phyloP scores from a whole-genome alignment of 2,329 filamentous ascomycete species.

The Drechmeria coniospora region DNA sequence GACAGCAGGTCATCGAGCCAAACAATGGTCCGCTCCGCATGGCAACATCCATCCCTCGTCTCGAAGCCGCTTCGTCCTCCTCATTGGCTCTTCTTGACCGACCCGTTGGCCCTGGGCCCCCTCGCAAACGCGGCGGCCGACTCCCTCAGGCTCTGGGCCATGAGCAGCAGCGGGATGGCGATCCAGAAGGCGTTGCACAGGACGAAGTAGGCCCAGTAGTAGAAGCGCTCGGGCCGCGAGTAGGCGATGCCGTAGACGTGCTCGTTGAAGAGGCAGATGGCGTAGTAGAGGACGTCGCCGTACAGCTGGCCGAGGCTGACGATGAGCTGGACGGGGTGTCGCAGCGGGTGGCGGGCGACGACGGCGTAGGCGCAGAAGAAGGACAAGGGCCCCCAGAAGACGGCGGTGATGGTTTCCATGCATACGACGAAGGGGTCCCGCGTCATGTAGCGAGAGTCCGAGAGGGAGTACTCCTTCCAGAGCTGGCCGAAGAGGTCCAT shows the following conservation, averaged over 20 bases:
- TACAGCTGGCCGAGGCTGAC: conserved; percentile 34
- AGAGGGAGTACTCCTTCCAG: conserved; percentile 43
- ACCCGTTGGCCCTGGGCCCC: conserved; percentile 9
- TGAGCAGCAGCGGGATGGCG: conserved; percentile 24
- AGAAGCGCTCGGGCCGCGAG: conserved; percentile 33
- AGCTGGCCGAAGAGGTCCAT: conserved; percentile 33
- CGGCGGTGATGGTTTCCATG: conserved; percentile 38
- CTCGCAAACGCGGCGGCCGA: conserved; percentile 12
- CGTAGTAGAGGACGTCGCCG: conserved; percentile 36
- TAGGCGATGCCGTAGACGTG: conserved; percentile 22
- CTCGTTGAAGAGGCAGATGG: conserved; percentile 28
- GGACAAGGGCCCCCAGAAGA: conserved; percentile 37
- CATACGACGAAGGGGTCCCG: conserved; percentile 36
- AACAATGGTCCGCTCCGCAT: neutral
- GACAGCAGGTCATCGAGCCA: too few species aligned
- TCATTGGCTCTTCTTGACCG: conserved; percentile 11
- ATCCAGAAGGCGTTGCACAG: conserved; percentile 39
- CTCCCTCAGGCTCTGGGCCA: conserved; percentile 14
- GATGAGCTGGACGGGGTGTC: conserved; percentile 31
- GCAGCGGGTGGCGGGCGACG: conserved; percentile 25
- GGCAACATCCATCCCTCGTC: neutral
- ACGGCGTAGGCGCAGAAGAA: conserved; percentile 30
- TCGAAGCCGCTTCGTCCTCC: neutral
- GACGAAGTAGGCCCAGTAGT: conserved; percentile 39
- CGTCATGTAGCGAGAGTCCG: conserved; percentile 39